phyloP scores from a whole-genome alignment of 2,329 filamentous ascomycete genomes.

The Calonectria crousiana region DNA sequence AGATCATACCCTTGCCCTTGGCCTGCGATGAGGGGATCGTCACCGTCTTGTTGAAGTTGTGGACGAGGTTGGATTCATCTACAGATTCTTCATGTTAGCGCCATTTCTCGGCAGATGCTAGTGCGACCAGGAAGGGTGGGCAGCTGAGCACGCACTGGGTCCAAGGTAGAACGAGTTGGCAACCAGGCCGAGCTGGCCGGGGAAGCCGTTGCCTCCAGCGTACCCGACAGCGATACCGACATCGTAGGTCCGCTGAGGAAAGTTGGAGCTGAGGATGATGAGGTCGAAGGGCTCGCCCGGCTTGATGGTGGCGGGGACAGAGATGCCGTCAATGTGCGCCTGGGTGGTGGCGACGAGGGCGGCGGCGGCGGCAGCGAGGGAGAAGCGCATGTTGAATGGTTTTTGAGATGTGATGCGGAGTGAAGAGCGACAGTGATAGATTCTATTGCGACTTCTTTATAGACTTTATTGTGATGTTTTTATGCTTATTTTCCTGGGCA shows the following conservation, averaged over 20 bases:
- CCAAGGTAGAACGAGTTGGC: constrained; percentile 52
- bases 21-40: constrained; percentile 38
- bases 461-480: neutral
- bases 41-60: constrained; percentile 43
- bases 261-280: constrained; percentile 55
- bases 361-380: constrained; percentile 34
- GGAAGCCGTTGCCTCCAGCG: constrained; percentile 39
- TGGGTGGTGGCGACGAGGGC: constrained; percentile 43
- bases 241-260: constrained; percentile 59
- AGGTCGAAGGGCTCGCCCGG: constrained; percentile 53
- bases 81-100: constrained; percentile 5
- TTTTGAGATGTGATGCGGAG: neutral
- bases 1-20: constrained; percentile 40
- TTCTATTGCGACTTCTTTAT: neutral
- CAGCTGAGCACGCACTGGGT: constrained; percentile 41
- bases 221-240: constrained; percentile 59
- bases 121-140: neutral
- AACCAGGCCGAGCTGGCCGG: constrained; percentile 46
- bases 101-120: neutral
- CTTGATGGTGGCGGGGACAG: constrained; percentile 55
- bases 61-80: constrained; percentile 40
- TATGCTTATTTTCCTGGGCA: neutral
- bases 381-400: constrained; percentile 36
- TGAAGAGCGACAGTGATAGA: neutral
- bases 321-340: constrained; percentile 58